These are phyloP conservation scores for Sarcodon sp. DNA, from an alignment of 768 basidiomycete species.

Conservation along the genomic window DNA sequence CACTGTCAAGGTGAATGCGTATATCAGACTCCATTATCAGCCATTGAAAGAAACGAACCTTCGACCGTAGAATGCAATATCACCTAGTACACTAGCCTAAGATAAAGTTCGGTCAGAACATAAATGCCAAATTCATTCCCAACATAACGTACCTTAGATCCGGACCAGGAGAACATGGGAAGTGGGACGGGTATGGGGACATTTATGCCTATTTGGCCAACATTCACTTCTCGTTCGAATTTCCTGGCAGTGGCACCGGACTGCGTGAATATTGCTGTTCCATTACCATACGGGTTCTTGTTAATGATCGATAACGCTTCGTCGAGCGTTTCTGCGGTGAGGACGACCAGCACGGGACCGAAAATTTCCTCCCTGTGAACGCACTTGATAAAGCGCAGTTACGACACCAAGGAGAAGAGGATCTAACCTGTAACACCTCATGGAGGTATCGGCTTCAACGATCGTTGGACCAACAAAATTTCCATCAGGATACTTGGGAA, in stretches of 20 bases:
- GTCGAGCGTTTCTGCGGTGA: slow-evolving; percentile 75
- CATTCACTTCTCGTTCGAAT: slow-evolving; percentile 80
- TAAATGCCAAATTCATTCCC: neutral
- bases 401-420: neutral
- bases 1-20: slow-evolving; percentile 27
- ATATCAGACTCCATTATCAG: slow-evolving; percentile 1
- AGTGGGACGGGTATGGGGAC: slow-evolving; percentile 87
- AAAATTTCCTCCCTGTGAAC: slow-evolving; percentile 79
- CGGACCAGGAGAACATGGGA: slow-evolving; percentile 95
- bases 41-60: slow-evolving; percentile 27
- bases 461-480: slow-evolving; percentile 95
- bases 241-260: slow-evolving; percentile 90
- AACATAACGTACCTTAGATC: slow-evolving; percentile 53
- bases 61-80: slow-evolving; percentile 87
- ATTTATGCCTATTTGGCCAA: slow-evolving; percentile 91
- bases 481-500: slow-evolving; percentile 69
- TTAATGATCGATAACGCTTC: slow-evolving; percentile 89
- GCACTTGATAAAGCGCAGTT: neutral
- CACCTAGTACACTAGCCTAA: slow-evolving; percentile 66
- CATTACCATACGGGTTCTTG: slow-evolving; percentile 84
- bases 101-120: slow-evolving; percentile 1
- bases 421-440: slow-evolving; percentile 79
- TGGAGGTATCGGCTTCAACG: slow-evolving; percentile 67
- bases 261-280: slow-evolving; percentile 92
- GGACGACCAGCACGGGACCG: slow-evolving; percentile 74